These are phyloP conservation scores for Astrocystis sublimbata DNA, from an alignment of 495 filamentous ascomycete species.

Conservation along the genomic window DNA sequence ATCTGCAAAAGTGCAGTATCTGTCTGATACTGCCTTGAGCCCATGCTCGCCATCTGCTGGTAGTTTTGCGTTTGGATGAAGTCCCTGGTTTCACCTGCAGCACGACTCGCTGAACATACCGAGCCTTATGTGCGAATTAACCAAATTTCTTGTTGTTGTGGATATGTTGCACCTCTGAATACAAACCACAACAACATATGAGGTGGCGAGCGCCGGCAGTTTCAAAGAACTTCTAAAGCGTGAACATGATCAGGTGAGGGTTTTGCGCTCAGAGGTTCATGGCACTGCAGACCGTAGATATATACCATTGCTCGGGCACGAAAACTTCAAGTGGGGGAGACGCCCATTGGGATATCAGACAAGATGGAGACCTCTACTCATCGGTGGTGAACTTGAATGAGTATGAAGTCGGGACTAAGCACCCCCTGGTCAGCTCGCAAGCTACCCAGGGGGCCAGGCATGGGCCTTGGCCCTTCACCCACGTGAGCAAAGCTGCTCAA, in stretches of 20 bases:
- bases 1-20: constrained; percentile 63
- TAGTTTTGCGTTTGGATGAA: constrained; percentile 52
- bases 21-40: constrained; percentile 62
- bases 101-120: constrained; percentile 59
- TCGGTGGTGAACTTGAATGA: constrained; percentile 64
- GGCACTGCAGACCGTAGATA: constrained; percentile 63
- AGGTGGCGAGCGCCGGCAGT: constrained; percentile 51
- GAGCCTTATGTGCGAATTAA: constrained; percentile 34
- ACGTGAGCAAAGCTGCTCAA: constrained; percentile 26
- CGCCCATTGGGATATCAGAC: neutral
- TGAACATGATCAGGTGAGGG: constrained; percentile 58
- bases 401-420: constrained; percentile 55
- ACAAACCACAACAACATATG: constrained; percentile 70
- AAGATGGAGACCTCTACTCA: constrained; percentile 58
- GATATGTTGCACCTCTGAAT: neutral
- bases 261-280: constrained; percentile 73
- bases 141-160: too few relatives aligned
- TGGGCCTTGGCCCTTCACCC: constrained; percentile 37
- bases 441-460: constrained; percentile 22
- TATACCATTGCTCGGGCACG: constrained; percentile 62
- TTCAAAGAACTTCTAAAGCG: constrained; percentile 56
- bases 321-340: neutral
- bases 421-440: constrained; percentile 21
- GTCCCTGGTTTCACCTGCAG: constrained; percentile 68
- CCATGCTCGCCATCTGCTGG: constrained; percentile 52